Conservation (phyloP, 352 stramenopile species). For the Phytophthora fragariae region DNA sequence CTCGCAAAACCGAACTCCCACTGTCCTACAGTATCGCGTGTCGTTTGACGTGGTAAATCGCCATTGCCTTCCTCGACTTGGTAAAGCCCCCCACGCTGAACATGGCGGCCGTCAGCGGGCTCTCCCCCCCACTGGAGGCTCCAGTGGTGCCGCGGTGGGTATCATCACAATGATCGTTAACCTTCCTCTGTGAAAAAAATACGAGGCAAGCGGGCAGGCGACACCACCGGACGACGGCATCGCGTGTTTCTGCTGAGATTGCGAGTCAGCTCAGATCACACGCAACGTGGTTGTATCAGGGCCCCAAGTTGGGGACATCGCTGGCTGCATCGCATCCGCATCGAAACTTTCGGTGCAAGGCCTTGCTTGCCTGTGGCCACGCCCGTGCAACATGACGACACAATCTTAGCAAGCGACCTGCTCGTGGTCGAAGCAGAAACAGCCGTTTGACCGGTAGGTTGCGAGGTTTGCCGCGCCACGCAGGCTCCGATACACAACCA, state of each 20-base stretch:
- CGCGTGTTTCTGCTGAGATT: constrained; percentile 26
- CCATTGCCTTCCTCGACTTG: neutral
- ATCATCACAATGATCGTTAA: constrained; percentile 7
- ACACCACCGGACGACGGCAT: constrained; percentile 26
- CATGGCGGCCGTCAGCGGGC: neutral
- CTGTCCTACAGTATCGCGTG: neutral
- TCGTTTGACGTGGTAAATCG: constrained; percentile 12
- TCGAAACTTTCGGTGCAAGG: neutral
- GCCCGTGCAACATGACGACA: constrained; percentile 22
- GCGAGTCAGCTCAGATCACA: neutral
- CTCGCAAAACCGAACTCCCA: neutral
- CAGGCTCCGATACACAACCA: neutral
- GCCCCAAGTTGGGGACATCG: neutral
- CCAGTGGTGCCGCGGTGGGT: neutral
- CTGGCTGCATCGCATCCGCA: neutral
- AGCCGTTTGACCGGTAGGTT: constrained; percentile 13
- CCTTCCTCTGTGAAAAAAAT: constrained; percentile 1
- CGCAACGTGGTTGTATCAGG: too few species aligned
- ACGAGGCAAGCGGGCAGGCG: neutral
- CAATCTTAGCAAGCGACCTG: constrained; percentile 16
- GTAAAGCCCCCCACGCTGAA: neutral
- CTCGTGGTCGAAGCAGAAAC: constrained; percentile 28
- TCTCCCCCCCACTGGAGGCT: neutral
- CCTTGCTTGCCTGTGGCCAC: neutral
- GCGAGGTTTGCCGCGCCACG: neutral